These are phyloP conservation scores for Pachysolen tannophilus DNA, from an alignment of 805 yeast species.

Conservation along the genomic window DNA sequence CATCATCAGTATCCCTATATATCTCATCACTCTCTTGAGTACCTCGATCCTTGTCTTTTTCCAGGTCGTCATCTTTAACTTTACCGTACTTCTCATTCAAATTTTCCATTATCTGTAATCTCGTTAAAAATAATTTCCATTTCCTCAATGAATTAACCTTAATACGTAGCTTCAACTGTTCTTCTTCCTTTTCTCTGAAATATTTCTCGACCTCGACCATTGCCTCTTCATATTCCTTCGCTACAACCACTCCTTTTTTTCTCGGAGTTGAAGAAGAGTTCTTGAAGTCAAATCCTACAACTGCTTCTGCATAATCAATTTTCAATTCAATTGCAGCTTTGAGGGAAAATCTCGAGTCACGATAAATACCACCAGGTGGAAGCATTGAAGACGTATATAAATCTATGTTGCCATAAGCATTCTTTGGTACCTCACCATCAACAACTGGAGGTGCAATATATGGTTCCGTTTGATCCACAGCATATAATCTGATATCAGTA, in stretches of 20 bases:
- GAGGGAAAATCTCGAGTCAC: slow-evolving; percentile 46
- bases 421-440: slow-evolving; percentile 65
- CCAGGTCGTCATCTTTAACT: slow-evolving; percentile 17
- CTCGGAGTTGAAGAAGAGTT: slow-evolving; percentile 49
- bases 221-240: slow-evolving; percentile 53
- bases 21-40: slow-evolving; percentile 12
- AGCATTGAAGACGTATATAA: slow-evolving; percentile 72
- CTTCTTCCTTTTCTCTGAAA: slow-evolving; percentile 40
- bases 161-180: slow-evolving; percentile 31
- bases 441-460: slow-evolving; percentile 59
- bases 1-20: slow-evolving; percentile 16
- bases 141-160: slow-evolving; percentile 43
- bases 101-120: slow-evolving; percentile 37
- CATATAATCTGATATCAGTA: slow-evolving; percentile 52
- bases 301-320: slow-evolving; percentile 82
- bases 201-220: slow-evolving; percentile 41
- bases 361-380: slow-evolving; percentile 67
- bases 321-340: slow-evolving; percentile 65
- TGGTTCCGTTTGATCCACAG: slow-evolving; percentile 68
- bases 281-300: slow-evolving; percentile 72
- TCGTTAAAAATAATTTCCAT: slow-evolving; percentile 47
- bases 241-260: slow-evolving; percentile 72
- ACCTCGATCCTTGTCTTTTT: slow-evolving; percentile 3
- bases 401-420: slow-evolving; percentile 80
- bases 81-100: slow-evolving; percentile 42